Evolutionary conservation across 2,329 filamentous ascomycete species (phyloP).

Genomic region (Ophiostoma fasciatum): DNA sequence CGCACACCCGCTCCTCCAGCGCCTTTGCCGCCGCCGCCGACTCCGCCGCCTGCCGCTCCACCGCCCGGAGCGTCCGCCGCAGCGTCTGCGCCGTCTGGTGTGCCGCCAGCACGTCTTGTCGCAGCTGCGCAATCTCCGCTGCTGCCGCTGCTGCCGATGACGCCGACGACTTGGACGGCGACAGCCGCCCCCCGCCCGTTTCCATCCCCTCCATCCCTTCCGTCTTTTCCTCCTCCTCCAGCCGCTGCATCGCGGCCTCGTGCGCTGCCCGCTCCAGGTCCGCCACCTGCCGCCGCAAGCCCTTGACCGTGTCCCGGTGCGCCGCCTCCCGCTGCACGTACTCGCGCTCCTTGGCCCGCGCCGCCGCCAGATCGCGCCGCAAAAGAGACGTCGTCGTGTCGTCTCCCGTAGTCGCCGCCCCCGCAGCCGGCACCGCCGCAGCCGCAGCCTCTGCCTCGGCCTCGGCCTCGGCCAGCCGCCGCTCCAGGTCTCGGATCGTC

Average conservation of each 20-base stretch:
- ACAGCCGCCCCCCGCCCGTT: constrained; percentile 28
- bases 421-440: constrained; percentile 16
- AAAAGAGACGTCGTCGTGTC: constrained; percentile 30
- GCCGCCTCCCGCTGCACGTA: constrained; percentile 49
- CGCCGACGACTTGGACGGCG: constrained; percentile 23
- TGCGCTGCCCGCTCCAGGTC: constrained; percentile 55
- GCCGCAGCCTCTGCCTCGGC: constrained; percentile 21
- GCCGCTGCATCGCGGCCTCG: constrained; percentile 40
- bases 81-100: constrained; percentile 44
- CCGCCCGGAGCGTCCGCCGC: constrained; percentile 32
- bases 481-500: constrained; percentile 51
- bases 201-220: constrained; percentile 34
- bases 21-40: constrained; percentile 21
- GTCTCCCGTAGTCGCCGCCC: constrained; percentile 5
- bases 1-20: constrained; percentile 38
- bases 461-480: constrained; percentile 40
- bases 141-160: too few relatives aligned
- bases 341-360: constrained; percentile 51
- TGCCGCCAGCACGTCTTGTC: constrained; percentile 44
- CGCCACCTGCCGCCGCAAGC: constrained; percentile 47
- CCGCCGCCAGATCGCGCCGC: constrained; percentile 45
- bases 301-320: constrained; percentile 47
- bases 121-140: constrained; percentile 43
- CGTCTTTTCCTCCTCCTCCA: constrained; percentile 23
- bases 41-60: constrained; percentile 30